These are phyloP conservation scores for Phalaenopsis hybrid DNA, from an alignment of 116 monocot species.

Conservation along the genomic window DNA sequence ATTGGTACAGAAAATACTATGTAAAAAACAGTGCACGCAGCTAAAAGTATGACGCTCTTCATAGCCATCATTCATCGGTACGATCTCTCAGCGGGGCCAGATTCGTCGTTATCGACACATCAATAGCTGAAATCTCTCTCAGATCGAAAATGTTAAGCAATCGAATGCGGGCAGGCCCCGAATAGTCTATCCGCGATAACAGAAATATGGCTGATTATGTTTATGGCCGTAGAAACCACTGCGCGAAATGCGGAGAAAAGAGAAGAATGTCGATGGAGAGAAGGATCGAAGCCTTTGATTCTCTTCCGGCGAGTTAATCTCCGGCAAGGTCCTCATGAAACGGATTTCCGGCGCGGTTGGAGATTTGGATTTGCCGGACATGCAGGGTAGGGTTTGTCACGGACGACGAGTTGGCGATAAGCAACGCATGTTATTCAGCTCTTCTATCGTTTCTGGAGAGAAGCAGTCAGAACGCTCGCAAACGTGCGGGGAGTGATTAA, in stretches of 20 bases:
- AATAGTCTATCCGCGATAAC: not conserved
- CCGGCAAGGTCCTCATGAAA: not conserved
- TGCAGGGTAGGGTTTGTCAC: not conserved
- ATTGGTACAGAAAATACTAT: not conserved
- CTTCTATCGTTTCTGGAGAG: too few species aligned
- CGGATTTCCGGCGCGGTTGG: not conserved
- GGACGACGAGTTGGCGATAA: not conserved
- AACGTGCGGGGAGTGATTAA: not conserved
- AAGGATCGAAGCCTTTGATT: not conserved
- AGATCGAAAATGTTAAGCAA: not conserved
- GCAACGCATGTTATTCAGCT: not conserved
- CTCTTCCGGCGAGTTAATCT: not conserved
- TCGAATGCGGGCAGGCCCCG: not conserved
- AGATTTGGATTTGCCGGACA: not conserved
- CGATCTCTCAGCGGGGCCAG: not conserved
- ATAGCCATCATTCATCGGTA: constrained; percentile 1
- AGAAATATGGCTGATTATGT: not conserved
- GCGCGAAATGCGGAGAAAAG: not conserved
- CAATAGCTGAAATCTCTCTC: not conserved
- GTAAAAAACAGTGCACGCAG: not conserved
- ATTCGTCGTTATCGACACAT: not conserved
- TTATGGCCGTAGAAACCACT: not conserved
- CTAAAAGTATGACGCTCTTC: not conserved
- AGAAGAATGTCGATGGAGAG: not conserved
- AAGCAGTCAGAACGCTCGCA: not conserved